phyloP scores from a whole-genome alignment of 2,329 filamentous ascomycete species.

The Diplodia scrobiculata region DNA sequence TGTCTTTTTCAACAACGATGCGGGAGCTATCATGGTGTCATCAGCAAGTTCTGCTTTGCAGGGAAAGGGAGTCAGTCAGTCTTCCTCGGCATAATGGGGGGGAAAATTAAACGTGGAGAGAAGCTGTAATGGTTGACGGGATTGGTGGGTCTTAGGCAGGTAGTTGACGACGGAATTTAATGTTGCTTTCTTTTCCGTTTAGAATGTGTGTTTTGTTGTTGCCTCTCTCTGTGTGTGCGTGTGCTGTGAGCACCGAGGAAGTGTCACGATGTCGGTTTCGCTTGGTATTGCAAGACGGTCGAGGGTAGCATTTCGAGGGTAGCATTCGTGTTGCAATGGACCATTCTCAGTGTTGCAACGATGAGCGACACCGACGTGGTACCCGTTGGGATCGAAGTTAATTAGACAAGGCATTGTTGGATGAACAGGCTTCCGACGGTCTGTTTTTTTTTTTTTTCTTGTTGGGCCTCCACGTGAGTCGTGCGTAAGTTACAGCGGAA shows the following conservation, averaged over 20 bases:
- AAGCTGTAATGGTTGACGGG: not conserved
- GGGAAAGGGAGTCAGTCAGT: not conserved
- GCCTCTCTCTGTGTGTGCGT: too few relatives aligned
- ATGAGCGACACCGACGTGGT: not conserved
- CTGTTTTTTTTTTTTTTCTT: too few relatives aligned
- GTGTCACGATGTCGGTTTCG: too few relatives aligned
- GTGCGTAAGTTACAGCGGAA: not conserved
- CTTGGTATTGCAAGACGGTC: too few relatives aligned
- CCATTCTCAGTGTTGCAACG: too few relatives aligned
- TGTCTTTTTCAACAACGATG: not conserved
- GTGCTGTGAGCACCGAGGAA: not conserved
- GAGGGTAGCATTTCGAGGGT: too few relatives aligned
- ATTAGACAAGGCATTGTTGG: not conserved
- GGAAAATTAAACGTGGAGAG: not conserved
- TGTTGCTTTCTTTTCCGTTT: not conserved
- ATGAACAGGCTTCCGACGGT: not conserved
- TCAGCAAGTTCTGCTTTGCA: not conserved
- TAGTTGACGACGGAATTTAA: not conserved
- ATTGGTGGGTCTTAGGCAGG: not conserved
- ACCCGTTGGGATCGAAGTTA: not conserved
- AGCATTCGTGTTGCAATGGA: too few relatives aligned
- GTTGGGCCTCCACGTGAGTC: not conserved
- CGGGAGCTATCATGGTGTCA: not conserved
- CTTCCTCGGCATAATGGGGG: not conserved
- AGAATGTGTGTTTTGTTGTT: not conserved